Evolutionary conservation across 2,329 filamentous ascomycete species (phyloP), one percentile per base, ranked within the genome.

Genomic region (Talaromyces sp.): DNA sequence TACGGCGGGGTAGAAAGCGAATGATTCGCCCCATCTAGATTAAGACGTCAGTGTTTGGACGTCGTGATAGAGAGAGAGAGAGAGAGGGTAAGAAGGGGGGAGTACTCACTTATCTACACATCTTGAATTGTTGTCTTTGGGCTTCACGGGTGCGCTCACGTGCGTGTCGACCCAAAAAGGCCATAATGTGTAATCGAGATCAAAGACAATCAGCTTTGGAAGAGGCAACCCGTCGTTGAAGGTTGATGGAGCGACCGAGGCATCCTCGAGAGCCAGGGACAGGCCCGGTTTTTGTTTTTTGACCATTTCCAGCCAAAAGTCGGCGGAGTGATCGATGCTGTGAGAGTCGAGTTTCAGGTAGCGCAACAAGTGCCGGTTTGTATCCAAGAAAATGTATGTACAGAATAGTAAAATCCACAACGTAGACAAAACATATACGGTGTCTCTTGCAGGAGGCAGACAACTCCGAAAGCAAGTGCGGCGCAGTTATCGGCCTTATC

Each of bases 121-220:
- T 62, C 77, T 76, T 30, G 77, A 77, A 64, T 79, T 79, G 63
- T 78, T 76, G 64, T 87, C 84, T 66, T 81, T 82, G 56, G 85
- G 80, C 65, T 87, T 87, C 56, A 96, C 78, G 0, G 92, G 93
- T 7, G 87, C 84, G 27, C 86, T 85, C 68, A 95, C 89, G 77
- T 97, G 93, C 3, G 92, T 96, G 80, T 98, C 95, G 1, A 96
- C 88, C 93, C 93, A 98, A 78, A 97, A 97, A 4, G 93, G 92
- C 95, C 93, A 98, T n/a, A 98, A 83, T 0, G 95, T 98, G 82
- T 97, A 98, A 82, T 98, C 93, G 65, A 98, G 86, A 75, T 98
- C 95, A 78, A 98, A 97, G 65, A 95, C 90, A 69, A 98, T 84
- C 67, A 96, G 83, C 64, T 88, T 87, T 0, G 93, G 93, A 1